Evolutionary conservation across 306 rosid genomes (phyloP), one percentile per base, ranked within the genome.

Genomic region (Calophaca sinica): DNA sequence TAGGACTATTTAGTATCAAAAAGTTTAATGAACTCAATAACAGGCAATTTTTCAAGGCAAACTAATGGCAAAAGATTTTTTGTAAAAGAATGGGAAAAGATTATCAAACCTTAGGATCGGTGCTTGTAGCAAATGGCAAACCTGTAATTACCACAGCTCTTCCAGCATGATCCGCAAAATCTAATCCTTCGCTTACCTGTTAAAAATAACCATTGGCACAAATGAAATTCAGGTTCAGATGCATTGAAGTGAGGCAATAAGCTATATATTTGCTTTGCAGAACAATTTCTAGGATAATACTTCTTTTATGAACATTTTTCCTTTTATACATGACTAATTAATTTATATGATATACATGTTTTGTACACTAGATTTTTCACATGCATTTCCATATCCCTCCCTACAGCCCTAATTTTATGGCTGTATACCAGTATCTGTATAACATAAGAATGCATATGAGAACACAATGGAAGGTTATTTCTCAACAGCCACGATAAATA

Each of bases 91-190:
- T 3, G 49, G 39, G 58, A 75, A 14, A 69, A 60, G 35, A 76
- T 62, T 26, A 62, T 79, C 83, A 79, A 68, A 93, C 98, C 98
- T 94, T 94, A 64, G 96, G 89, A 83, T 94, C 98, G 68, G 82
- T 91, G 82, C 74, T 39, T 54, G 97, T 85, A 68, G 98, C 91
- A 87, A 80, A 94, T 70, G 97, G 98, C 87, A 94, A 62, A 54
- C 98, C 98, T 79, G 97, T 91, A 81, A 91, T 66, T 78, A 91
- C 83, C 44, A 94, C 98, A 82, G 97, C 98, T 85, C 98, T 84
- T 76, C 98, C 98, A 62, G 98, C 96, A 35, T 88, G 96, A 80
- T 94, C 98, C 1, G 97, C 98, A 83, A 94, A 94, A 89, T 94
- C 97, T 74, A 94, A 83, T 66, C 98, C 97, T 89, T 94, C 98